Evolutionary conservation across 345 rosid species (phyloP), one percentile per base, ranked within the genome.

Genomic region (Abelmoschus esculentus): DNA sequence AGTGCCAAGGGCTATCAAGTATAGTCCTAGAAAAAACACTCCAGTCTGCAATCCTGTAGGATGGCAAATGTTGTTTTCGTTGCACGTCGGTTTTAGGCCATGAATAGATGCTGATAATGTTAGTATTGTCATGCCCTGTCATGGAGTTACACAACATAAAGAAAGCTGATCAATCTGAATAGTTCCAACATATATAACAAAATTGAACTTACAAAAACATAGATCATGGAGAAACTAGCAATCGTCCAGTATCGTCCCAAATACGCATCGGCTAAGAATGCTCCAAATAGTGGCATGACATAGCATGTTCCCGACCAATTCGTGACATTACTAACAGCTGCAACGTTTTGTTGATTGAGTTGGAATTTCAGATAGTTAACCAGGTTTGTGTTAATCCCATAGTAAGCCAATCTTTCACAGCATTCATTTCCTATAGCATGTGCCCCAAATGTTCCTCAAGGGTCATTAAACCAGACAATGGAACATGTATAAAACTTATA

Each of bases 241-340:
- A 87, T 86, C 2, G 88, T 87, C 88, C 87, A 78, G 26, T 81
- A 89, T 82, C 92, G 74, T 58, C 86, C 96, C 76, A 84, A 65
- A 62, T 80, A 87, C 15, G 90, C 80, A 77, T 89, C 86, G 11
- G 89, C 90, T 8, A 84, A 61, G 60, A 89, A 72, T 36, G 92
- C 90, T 31, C 88, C 90, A 18, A 86, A 52, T 38, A 86, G 76
- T n/a, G 90, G 89, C 80, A 79, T 84, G 61, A 79, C 77, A 19
- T 84, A 87, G 70, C 90, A 83, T 1, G 86, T 80, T 2, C 96
- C 92, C 1, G 86, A 81, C 90, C 92, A 86, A 49, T 78, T 87
- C 29, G 79, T 79, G 71, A 87, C 92, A 32, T 81, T 78, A 42
- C 78, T 84, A 47, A 82, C 79, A 0, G 88, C 87, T 26, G 18